phyloP scores from a whole-genome alignment of 257 asterid genomes.

The Jasminum sambac region DNA sequence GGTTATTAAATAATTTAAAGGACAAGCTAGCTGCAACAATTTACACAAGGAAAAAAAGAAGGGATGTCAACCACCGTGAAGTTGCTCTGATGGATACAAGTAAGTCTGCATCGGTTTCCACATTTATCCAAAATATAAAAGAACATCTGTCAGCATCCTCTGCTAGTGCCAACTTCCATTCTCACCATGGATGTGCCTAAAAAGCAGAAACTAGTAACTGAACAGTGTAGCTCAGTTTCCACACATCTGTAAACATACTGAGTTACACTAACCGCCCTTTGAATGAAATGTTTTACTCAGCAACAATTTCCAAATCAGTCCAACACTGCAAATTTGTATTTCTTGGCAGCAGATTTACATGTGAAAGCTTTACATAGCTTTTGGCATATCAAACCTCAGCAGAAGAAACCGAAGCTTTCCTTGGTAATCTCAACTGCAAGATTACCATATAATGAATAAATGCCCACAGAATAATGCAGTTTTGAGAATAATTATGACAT shows the following conservation, averaged over 20 bases:
- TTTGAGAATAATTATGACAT: neutral
- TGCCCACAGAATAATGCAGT: neutral
- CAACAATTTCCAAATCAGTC: neutral
- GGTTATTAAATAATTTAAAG: neutral
- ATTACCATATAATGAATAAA: slow-evolving; percentile 6
- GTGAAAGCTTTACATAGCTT: neutral
- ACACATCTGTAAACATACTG: too few species aligned
- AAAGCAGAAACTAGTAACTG: too few species aligned
- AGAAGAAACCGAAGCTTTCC: slow-evolving; percentile 38
- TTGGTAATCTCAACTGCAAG: slow-evolving; percentile 82
- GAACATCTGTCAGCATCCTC: neutral
- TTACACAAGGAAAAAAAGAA: neutral
- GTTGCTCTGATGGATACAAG: neutral
- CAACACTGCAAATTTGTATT: slow-evolving; percentile 14
- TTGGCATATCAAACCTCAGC: slow-evolving; percentile 9
- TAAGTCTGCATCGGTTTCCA: too few species aligned
- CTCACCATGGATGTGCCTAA: neutral
- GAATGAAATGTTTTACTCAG: neutral
- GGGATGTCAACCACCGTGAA: neutral
- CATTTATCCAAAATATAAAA: neutral
- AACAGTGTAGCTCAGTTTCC: neutral
- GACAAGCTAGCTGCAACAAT: neutral
- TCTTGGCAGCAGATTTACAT: neutral
- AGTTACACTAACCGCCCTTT: neutral
- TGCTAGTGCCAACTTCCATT: neutral